Evolutionary conservation across 2,329 filamentous ascomycete genomes (phyloP).

Genomic region (Pyrenochaeta sp.): DNA sequence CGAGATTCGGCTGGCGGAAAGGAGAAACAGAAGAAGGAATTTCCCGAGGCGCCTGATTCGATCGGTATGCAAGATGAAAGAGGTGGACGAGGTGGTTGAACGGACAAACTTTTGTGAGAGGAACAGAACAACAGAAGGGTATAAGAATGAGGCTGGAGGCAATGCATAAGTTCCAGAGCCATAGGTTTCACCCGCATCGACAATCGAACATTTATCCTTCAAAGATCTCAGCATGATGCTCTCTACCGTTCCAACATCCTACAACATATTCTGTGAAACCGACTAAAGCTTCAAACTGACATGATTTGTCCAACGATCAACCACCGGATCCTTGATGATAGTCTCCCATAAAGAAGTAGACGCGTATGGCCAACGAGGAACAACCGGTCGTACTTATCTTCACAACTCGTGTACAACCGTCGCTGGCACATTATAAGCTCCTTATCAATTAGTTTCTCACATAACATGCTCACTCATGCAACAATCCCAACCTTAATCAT

Average conservation of each 20-base stretch:
- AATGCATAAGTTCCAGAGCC: neutral
- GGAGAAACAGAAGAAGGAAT: constrained; percentile 56
- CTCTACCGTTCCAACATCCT: neutral
- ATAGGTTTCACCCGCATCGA: neutral
- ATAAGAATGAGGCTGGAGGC: neutral
- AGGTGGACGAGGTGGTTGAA: constrained; percentile 53
- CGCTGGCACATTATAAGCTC: no score
- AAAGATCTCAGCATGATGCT: neutral
- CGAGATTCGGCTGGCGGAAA: constrained; percentile 49
- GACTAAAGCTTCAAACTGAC: no score
- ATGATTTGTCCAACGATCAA: no score
- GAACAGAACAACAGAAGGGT: neutral
- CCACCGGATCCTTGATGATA: no score
- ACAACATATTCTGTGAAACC: neutral
- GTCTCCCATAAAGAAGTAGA: no score
- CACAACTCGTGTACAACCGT: no score
- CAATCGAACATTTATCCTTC: neutral
- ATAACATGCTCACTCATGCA: no score
- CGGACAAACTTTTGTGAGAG: neutral
- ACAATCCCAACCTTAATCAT: no score
- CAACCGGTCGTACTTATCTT: no score
- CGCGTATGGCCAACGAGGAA: no score
- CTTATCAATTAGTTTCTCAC: no score
- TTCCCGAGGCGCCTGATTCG: constrained; percentile 57
- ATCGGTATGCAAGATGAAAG: constrained; percentile 63